phyloP scores from a whole-genome alignment of 202 grass and related monocot species.

The Panicum hallii region DNA sequence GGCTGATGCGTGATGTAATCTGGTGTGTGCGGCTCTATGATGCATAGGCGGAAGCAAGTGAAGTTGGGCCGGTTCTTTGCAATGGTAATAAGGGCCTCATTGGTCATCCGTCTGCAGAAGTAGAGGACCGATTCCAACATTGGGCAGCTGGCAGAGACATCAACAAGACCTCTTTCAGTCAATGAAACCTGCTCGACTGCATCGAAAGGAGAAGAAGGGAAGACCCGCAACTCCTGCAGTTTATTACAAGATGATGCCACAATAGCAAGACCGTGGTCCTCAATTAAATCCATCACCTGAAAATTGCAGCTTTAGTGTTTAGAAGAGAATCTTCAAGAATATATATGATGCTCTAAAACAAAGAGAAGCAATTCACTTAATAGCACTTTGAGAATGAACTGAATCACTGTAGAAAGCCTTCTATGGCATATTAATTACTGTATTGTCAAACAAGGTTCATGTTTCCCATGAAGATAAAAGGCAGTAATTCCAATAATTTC shows the following conservation, averaged over 20 bases:
- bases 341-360: constrained; percentile 25
- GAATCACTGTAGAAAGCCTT: not conserved
- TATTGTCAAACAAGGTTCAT: constrained; percentile 17
- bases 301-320: constrained; percentile 19
- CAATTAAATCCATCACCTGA: constrained; percentile 80
- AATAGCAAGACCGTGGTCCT: constrained; percentile 66
- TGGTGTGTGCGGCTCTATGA: constrained; percentile 63
- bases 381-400: not conserved
- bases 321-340: constrained; percentile 10
- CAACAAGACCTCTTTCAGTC: constrained; percentile 79
- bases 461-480: not conserved
- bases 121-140: constrained; percentile 79
- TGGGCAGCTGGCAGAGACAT: constrained; percentile 71
- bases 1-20: constrained; percentile 64
- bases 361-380: constrained; percentile 12
- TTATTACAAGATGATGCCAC: constrained; percentile 85
- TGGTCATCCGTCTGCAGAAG: constrained; percentile 81
- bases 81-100: constrained; percentile 70
- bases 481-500: not conserved
- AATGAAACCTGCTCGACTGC: constrained; percentile 43
- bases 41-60: constrained; percentile 73
- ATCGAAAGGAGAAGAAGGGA: constrained; percentile 65
- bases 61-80: constrained; percentile 81
- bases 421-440: not conserved
- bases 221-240: constrained; percentile 79